Evolutionary conservation across 2,329 filamentous ascomycete genomes (phyloP), one percentile per base, ranked within the genome.

Genomic region (Alternaria postmessia): DNA sequence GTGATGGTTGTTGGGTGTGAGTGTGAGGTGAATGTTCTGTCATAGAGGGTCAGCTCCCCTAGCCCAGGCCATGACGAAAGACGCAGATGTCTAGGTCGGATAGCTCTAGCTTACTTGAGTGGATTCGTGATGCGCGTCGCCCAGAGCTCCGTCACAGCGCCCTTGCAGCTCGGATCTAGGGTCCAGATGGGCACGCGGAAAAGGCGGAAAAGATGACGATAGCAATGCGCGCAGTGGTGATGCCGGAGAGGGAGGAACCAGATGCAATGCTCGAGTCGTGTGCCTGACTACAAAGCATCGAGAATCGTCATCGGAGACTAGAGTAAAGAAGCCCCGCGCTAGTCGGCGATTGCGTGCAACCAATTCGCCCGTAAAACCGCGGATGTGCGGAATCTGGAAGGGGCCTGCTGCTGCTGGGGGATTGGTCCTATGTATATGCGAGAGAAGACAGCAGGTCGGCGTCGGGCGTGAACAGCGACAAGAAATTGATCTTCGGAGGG

Each of bases 11-110:
- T 8, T 24, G 32, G 1, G 32, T 49, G 46, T 44, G 59, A 41
- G 59, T 54, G 51, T 18, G 28, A 32, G 47, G 51, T 38, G 39
- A 36, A 46, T 43, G 42, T 42, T 56, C 59, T 59, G 53, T 51
- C 60, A 65, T 51, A 43, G 56, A 51, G 32, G 39, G 57, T 64
- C 61, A 63, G 62, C 55, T 43, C 28, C 43, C 16, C 46, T 63
- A 54, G 58, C 26, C 44, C 34, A 41, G 48, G 57, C 58, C 62
- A 72, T 70, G 67, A 69, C 64, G 67, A 65, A 64, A 68, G 63
- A 47, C 54, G 46, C 56, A 58, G 57, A 61, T 36, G 63, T 63
- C 64, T 67, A 62, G 61, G 59, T 54, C 38, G 60, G 53, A 55
- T 59, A 64, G 65, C 62, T 65, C 61, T 62, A 66, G 64, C 65